Evolutionary conservation across 148 eudicot species (phyloP), one percentile per base, ranked within the genome.

Genomic region (Dianthus caryophyllus): DNA sequence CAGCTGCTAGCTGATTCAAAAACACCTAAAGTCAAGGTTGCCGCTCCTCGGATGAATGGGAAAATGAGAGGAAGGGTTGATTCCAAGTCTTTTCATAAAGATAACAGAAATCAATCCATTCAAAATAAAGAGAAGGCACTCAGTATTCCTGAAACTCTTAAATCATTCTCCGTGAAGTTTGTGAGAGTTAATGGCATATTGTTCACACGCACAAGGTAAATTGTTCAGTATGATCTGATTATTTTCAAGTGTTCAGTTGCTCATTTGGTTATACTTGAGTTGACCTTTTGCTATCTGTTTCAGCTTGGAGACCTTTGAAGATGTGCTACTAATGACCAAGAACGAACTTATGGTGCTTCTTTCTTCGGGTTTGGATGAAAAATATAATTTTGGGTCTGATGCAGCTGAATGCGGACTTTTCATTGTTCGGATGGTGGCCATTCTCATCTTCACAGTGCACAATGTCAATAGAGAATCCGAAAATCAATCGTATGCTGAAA

Each of bases 141-240:
- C 56, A 75, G 69, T 67, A 65, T 73, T 7, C 67, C 77, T 58
- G 91, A 84, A 22, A 75, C 80, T 43, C 44, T 82, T 4, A 90
- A 85, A 77, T 79, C 79, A 22, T 95, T 95, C 51, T 74, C 80
- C 68, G 81, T 81, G 41, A 78, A 84, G 62, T 90, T 88, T 84
- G 76, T 90, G 64, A 79, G 99, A 57, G 74, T 90, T 18, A 86
- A 95, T 87, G 99, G 99, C 74, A 84, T 95, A 72, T 81, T 95
- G 71, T 95, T 95, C 68, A 85, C 99, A 16, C 90, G 97, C 72
- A 95, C 97, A 70, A 95, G 99, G 99, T 94, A 81, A 67, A 24
- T n/a, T 60, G n/a, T 24, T 1, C 51, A 15, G 25, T 26, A 15
- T 54, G 3, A 39, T 72, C 9, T 50, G 17, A 36, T 63, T 16